phyloP scores from a whole-genome alignment of 805 yeast genomes.

The Starmerella etchellsii region DNA sequence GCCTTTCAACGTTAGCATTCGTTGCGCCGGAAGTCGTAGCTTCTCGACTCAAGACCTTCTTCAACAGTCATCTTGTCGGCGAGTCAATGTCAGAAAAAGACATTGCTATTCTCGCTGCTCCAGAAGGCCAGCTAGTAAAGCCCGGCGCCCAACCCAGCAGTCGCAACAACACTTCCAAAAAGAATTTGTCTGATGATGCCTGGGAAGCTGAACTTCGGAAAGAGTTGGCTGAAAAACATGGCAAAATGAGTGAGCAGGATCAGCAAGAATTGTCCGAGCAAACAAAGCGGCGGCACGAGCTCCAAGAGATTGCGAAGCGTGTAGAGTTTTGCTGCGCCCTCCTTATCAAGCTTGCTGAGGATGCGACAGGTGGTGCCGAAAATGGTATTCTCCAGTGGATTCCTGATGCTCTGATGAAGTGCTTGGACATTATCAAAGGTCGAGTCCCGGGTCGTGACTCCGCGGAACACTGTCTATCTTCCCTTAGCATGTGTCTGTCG shows the following conservation, averaged over 20 bases:
- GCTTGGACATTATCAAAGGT: constrained; percentile 35
- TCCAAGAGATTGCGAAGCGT: constrained; percentile 30
- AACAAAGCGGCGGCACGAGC: constrained; percentile 37
- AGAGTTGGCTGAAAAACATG: constrained; percentile 50
- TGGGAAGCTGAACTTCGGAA: constrained; percentile 83
- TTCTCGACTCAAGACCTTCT: constrained; percentile 36
- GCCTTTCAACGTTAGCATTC: constrained; percentile 35
- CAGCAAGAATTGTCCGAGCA: constrained; percentile 55
- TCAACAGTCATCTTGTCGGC: constrained; percentile 35
- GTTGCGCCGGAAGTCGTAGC: constrained; percentile 46
- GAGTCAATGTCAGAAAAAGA: constrained; percentile 36
- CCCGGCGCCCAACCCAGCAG: constrained; percentile 28
- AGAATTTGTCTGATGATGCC: constrained; percentile 35
- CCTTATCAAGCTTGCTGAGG: constrained; percentile 38
- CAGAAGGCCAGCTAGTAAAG: constrained; percentile 45
- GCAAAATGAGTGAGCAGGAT: constrained; percentile 61
- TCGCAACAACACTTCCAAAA: constrained; percentile 19
- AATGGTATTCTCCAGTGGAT: constrained; percentile 64
- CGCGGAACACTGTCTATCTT: constrained; percentile 37
- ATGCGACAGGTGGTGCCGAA: constrained; percentile 37
- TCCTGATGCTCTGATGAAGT: constrained; percentile 43
- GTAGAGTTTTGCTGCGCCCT: constrained; percentile 41
- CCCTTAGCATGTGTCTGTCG: constrained; percentile 41
- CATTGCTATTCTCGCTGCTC: constrained; percentile 51
- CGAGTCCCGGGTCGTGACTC: constrained; percentile 30